Evolutionary conservation across 2,329 filamentous ascomycete species (phyloP).

Genomic region (Dissoconium aciculare): DNA sequence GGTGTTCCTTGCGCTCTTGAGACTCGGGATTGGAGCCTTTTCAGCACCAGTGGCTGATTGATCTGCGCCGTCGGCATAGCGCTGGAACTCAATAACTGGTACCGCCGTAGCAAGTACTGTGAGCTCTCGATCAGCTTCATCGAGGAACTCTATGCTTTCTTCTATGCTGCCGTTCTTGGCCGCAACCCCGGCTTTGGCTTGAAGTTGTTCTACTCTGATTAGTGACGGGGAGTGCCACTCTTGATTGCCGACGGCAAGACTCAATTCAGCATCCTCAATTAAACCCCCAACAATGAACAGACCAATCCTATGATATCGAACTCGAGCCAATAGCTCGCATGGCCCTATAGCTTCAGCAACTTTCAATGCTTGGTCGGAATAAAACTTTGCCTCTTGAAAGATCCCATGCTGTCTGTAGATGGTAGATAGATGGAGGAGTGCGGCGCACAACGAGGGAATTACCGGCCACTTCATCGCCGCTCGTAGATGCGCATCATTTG

Average conservation of each 20-base stretch:
- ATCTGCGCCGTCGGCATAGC: no score
- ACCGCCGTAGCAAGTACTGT: constrained; percentile 3
- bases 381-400: constrained; percentile 76
- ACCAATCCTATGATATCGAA: constrained; percentile 13
- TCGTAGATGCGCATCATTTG: constrained; percentile 24
- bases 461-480: constrained; percentile 68
- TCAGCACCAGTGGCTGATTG: no score
- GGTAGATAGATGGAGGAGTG: constrained; percentile 57
- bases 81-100: constrained; percentile 1
- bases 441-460: constrained; percentile 56
- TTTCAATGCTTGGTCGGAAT: constrained; percentile 68
- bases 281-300: constrained; percentile 14
- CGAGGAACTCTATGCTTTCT: constrained; percentile 10
- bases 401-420: constrained; percentile 74
- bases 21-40: background rate
- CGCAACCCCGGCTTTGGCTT: constrained; percentile 12
- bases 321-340: constrained; percentile 7
- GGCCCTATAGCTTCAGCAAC: constrained; percentile 41
- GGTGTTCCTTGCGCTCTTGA: constrained; percentile 2
- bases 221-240: constrained; percentile 4
- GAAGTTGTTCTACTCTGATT: constrained; percentile 10
- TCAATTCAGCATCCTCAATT: constrained; percentile 20
- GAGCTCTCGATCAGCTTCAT: constrained; percentile 9
- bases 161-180: constrained; percentile 11
- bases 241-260: constrained; percentile 10